Base-by-base conservation (phyloP, 1,284 basidiomycete genomes). In the Cutaneotrichosporon sp. region DNA sequence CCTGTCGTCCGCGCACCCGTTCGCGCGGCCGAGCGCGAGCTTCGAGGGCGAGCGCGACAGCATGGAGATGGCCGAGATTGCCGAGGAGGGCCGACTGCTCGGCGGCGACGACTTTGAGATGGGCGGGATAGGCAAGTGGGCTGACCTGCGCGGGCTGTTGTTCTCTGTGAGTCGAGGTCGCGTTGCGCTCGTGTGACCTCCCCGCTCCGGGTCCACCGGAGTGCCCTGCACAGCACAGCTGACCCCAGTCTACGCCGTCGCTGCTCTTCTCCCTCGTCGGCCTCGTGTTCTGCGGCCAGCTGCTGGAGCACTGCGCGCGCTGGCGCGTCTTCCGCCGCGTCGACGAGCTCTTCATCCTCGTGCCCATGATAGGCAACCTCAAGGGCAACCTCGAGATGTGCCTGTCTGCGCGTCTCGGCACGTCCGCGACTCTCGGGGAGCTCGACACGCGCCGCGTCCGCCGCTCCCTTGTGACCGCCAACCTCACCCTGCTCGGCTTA, bases 301-400 rank as follows among this genome's bases (percentile, higher is more conserved):
- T 95, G 0, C 80, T 97, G 42, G 89, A 93, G 73, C 87, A 88
- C 72, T 87, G 95, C 55, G 89, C 92, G 49, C 90, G 84, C 60
- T 98, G 94, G 94, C 84, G 83, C 61, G 92, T 94, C 46, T 95
- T 99, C 85, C 84, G 84, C 56, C 85, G 89, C 58, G 87, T 95
- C 54, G 90, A 97, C 82, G 95, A 99, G 77, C 87, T 98, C 60
- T 95, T 98, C 72, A 95, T 98, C 82, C 90, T 98, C 61, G 89
- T 97, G 9, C 95, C 95, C 13, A 94, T 97, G 69, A 83, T 98
- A 24, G 78, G 95, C 69, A 99, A 98, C 72, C 86, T 99, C 65
- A 97, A 97, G 75, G 95, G 95, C 18, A 97, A 97, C 71, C 85
- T 98, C 86, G 34, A 92, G 56, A 77, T 77, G 76, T 77, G 76